Evolutionary conservation across 2,329 filamentous ascomycete species (phyloP).

Genomic region (Fusarium sp.): DNA sequence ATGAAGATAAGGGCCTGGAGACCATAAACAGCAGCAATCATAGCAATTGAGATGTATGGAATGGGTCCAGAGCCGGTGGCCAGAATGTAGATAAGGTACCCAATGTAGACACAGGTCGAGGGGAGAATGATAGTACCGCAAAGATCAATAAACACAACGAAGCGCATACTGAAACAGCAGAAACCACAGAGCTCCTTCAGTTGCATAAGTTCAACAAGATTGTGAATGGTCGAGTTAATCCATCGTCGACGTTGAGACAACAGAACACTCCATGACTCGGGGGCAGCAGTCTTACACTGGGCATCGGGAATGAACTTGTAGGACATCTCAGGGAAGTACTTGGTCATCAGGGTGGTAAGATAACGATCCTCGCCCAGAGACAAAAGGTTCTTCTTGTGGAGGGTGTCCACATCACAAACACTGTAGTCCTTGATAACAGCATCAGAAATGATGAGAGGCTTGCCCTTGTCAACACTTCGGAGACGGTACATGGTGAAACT

Average conservation of each 20-base stretch:
- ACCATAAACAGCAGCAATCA: constrained; percentile 92
- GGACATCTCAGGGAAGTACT: constrained; percentile 93
- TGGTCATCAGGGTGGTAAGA: constrained; percentile 96
- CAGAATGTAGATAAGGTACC: constrained; percentile 84
- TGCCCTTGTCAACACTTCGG: constrained; percentile 91
- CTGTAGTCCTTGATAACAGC: constrained; percentile 88
- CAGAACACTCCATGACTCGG: constrained; percentile 92
- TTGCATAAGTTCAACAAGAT: constrained; percentile 88
- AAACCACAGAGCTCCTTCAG: constrained; percentile 97
- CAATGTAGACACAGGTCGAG: constrained; percentile 86
- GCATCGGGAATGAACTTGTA: constrained; percentile 97
- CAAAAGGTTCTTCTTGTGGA: constrained; percentile 96
- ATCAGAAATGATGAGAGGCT: constrained; percentile 92
- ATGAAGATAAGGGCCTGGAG: constrained; percentile 97
- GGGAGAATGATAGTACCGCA: constrained; percentile 92
- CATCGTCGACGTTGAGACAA: constrained; percentile 98
- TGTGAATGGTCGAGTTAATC: constrained; percentile 99
- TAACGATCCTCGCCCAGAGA: constrained; percentile 97
- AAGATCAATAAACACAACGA: constrained; percentile 94
- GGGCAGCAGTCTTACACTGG: constrained; percentile 91
- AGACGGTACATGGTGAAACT: constrained; percentile 99
- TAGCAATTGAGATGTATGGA: constrained; percentile 85
- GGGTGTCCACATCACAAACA: constrained; percentile 88
- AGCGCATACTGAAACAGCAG: constrained; percentile 98
- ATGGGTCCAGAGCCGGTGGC: constrained; percentile 76